These are phyloP conservation scores for Glycine tomentella DNA, from an alignment of 306 rosid genomes.

Conservation along the genomic window DNA sequence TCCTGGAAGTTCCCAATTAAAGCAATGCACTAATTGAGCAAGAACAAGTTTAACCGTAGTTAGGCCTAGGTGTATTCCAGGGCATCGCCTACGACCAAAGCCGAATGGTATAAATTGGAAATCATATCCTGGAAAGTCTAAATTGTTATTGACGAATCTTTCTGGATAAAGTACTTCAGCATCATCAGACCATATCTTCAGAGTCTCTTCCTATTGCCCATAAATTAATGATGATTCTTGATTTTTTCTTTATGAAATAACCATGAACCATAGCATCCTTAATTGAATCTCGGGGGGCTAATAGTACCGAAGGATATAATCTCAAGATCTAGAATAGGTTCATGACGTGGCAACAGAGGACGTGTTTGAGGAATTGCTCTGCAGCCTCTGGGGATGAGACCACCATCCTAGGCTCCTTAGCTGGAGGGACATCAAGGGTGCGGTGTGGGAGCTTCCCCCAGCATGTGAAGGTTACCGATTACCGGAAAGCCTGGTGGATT, in stretches of 20 bases:
- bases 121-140: slow-evolving; percentile 40
- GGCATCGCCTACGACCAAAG: slow-evolving; percentile 39
- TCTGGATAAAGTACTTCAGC: slow-evolving; percentile 51
- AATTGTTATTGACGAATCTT: slow-evolving; percentile 30
- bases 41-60: not conserved
- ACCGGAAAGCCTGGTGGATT: slow-evolving; percentile 46
- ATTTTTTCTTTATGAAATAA: slow-evolving; percentile 34
- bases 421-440: not conserved
- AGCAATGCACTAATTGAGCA: too few relatives aligned
- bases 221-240: slow-evolving; percentile 43
- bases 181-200: slow-evolving; percentile 50
- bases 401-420: not conserved
- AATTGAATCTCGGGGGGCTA: slow-evolving; percentile 44
- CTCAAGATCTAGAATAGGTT: slow-evolving; percentile 43
- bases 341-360: too few relatives aligned
- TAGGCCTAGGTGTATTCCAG: slow-evolving; percentile 20
- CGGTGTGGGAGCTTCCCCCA: too few relatives aligned
- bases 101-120: slow-evolving; percentile 53
- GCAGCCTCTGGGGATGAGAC: not conserved
- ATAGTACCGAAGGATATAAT: slow-evolving; percentile 47
- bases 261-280: slow-evolving; percentile 46
- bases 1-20: too few relatives aligned
- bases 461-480: slow-evolving; percentile 47
- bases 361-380: not conserved
- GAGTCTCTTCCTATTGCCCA: slow-evolving; percentile 60